A percentile compares a stretch with the other conserved stretches of the same genome.
phyloP scores from a whole-genome alignment of 148 eudicot genomes.

The Nepenthes mirabilis region DNA sequence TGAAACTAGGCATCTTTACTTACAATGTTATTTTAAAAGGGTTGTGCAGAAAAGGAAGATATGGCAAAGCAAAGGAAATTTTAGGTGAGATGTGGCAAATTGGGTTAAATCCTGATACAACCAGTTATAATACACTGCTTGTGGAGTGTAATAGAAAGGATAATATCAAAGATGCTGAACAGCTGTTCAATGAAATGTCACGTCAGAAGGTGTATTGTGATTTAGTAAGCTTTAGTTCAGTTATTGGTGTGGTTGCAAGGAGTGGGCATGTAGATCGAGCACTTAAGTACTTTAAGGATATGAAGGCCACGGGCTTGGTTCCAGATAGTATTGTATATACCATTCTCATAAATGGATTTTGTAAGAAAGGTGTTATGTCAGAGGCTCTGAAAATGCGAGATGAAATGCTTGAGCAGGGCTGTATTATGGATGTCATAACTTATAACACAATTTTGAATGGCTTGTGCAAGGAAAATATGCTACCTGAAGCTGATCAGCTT shows the following conservation, averaged over 20 bases:
- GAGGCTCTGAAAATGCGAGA: slow-evolving; percentile 61
- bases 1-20: slow-evolving; percentile 33
- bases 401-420: slow-evolving; percentile 70
- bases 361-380: slow-evolving; percentile 33
- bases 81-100: slow-evolving; percentile 43
- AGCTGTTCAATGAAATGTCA: slow-evolving; percentile 43
- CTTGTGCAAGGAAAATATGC: slow-evolving; percentile 51
- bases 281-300: slow-evolving; percentile 30
- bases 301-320: slow-evolving; percentile 45
- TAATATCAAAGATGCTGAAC: slow-evolving; percentile 31
- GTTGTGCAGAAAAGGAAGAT: slow-evolving; percentile 42
- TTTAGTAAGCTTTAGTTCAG: slow-evolving; percentile 53
- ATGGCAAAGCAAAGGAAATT: slow-evolving; percentile 39
- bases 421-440: slow-evolving; percentile 66
- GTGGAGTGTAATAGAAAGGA: slow-evolving; percentile 41
- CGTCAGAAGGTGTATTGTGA: slow-evolving; percentile 37
- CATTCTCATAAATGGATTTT: slow-evolving; percentile 60
- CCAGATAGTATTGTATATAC: slow-evolving; percentile 75
- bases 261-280: slow-evolving; percentile 47
- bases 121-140: slow-evolving; percentile 55
- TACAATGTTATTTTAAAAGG: slow-evolving; percentile 63
- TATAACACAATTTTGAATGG: slow-evolving; percentile 79
- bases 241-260: slow-evolving; percentile 51
- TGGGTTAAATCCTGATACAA: slow-evolving; percentile 53
- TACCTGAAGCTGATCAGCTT: slow-evolving; percentile 45